phyloP scores from a whole-genome alignment of 2,329 filamentous ascomycete species.

The Cryphonectria nitschkei region DNA sequence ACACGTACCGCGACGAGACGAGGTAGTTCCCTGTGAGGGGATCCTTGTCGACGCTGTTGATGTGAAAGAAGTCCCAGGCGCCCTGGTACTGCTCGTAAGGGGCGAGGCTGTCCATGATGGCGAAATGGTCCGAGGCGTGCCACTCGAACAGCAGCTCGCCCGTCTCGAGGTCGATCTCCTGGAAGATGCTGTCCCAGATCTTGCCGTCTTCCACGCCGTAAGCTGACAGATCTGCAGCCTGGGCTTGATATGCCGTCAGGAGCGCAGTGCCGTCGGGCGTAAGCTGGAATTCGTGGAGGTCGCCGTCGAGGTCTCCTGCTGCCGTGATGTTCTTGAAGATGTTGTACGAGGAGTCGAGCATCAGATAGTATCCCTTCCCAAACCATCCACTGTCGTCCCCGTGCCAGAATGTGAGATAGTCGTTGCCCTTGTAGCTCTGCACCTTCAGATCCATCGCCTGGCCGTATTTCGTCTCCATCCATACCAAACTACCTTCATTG shows the following conservation, averaged over 20 bases:
- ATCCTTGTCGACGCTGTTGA: conserved; percentile 43
- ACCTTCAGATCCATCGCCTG: conserved; percentile 32
- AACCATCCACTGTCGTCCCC: conserved; percentile 25
- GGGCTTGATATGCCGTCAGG: conserved; percentile 46
- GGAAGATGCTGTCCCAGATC: conserved; percentile 44
- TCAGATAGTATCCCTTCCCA: conserved; percentile 26
- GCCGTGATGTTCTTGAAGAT: conserved; percentile 33
- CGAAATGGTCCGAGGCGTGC: conserved; percentile 41
- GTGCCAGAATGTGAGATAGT: conserved; percentile 44
- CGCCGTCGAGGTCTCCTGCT: conserved; percentile 34
- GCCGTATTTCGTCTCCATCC: conserved; percentile 33
- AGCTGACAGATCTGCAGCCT: conserved; percentile 37
- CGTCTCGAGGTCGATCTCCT: conserved; percentile 44
- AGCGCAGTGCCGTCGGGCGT: conserved; percentile 46
- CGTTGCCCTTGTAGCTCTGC: conserved; percentile 37
- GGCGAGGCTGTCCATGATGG: conserved; percentile 36
- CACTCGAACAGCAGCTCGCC: conserved; percentile 44
- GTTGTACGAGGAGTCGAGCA: conserved; percentile 29
- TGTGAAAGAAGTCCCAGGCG: conserved; percentile 45
- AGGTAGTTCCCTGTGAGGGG: conserved; percentile 42
- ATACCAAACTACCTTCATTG: conserved; percentile 35
- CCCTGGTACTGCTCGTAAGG: conserved; percentile 33
- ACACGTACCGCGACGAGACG: conserved; percentile 41
- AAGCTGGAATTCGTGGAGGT: conserved; percentile 50
- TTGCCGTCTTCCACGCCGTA: conserved; percentile 38